These are phyloP conservation scores for Flaveria bidentis DNA, from an alignment of 129 eudicot species.

Conservation along the genomic window DNA sequence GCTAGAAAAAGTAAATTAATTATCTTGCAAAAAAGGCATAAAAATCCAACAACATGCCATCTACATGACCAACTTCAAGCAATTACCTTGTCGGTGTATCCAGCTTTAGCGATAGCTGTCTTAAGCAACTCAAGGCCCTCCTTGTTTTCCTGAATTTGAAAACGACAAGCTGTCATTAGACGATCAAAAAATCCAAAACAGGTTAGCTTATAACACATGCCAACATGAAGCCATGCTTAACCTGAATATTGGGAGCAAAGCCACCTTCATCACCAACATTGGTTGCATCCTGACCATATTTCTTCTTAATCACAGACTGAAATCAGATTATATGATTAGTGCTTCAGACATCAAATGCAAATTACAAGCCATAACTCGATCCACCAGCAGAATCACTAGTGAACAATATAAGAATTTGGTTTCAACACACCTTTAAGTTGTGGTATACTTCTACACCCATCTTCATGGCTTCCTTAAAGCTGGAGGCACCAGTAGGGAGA, in stretches of 20 bases:
- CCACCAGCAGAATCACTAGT: not conserved
- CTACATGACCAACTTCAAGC: not conserved
- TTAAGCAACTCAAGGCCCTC: conserved; percentile 60
- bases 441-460: conserved; percentile 99
- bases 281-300: conserved; percentile 97
- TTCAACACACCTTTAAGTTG: conserved; percentile 70
- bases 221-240: conserved; percentile 13
- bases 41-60: not conserved
- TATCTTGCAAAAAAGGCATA: not conserved
- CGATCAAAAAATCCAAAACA: not conserved
- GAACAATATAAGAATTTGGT: not conserved
- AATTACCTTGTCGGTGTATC: conserved; percentile 58
- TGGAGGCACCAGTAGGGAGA: conserved; percentile 87
- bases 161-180: not conserved
- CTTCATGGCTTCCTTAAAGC: conserved; percentile 97
- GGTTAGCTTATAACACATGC: not conserved
- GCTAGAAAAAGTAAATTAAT: not conserved
- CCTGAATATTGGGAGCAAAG: conserved; percentile 98
- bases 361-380: not conserved
- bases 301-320: conserved; percentile 96
- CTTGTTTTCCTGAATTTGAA: conserved; percentile 50
- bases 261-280: conserved; percentile 99
- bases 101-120: conserved; percentile 56
- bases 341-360: not conserved
- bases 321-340: conserved; percentile 30